These are phyloP conservation scores for Hygrocybe coccinea DNA, from an alignment of 768 basidiomycete genomes.

Conservation along the genomic window DNA sequence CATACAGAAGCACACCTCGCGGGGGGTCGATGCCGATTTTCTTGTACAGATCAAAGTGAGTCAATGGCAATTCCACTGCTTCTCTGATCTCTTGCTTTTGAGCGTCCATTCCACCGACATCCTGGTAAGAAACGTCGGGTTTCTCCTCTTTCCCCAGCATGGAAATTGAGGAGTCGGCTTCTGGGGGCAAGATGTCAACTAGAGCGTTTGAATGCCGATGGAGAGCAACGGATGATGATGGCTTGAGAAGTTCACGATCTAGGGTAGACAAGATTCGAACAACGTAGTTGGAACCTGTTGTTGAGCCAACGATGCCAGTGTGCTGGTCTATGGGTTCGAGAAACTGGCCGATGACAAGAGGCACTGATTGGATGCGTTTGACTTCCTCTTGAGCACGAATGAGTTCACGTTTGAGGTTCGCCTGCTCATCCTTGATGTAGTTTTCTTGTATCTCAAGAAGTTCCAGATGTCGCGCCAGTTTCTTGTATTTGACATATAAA, in stretches of 20 bases:
- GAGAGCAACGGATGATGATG: conserved; percentile 94
- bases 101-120: conserved; percentile 94
- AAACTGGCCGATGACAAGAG: conserved; percentile 98
- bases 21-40: conserved; percentile 99
- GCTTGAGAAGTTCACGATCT: conserved; percentile 95
- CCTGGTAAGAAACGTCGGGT: conserved; percentile 88
- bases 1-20: conserved; percentile 92
- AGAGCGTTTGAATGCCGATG: conserved; percentile 98
- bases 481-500: conserved; percentile 96
- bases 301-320: conserved; percentile 95
- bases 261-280: conserved; percentile 95
- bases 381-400: conserved; percentile 99
- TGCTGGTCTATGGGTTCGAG: conserved; percentile 97
- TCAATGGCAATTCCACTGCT: conserved; percentile 92
- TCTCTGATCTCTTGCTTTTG: conserved; percentile 99
- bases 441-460: conserved; percentile 92
- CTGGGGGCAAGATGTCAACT: conserved; percentile 96
- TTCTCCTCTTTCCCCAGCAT: conserved; percentile 94
- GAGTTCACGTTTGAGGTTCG: conserved; percentile 94
- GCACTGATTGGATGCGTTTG: conserved; percentile 97
- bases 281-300: conserved; percentile 97
- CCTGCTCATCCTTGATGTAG: conserved; percentile 99
- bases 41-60: conserved; percentile 97
- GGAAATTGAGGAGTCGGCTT: conserved; percentile 94
- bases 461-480: conserved; percentile 89